Evolutionary conservation across 257 asterid genomes (phyloP).

Genomic region (Voacanga thouarsii): DNA sequence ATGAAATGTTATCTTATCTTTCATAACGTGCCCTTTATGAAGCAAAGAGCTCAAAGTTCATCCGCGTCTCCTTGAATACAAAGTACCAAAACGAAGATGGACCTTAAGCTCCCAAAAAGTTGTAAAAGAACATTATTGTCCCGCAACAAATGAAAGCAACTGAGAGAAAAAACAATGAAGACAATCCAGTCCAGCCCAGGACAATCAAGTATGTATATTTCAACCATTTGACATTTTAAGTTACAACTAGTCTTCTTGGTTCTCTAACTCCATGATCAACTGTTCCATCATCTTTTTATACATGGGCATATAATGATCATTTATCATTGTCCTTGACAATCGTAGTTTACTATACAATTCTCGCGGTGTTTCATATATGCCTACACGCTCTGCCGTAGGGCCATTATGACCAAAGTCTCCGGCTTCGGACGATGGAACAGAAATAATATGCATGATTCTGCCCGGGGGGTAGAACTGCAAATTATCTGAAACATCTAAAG

Average conservation of each 20-base stretch:
- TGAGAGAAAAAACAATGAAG: background rate
- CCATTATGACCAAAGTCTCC: constrained; percentile 31
- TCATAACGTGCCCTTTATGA: no score
- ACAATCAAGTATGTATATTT: constrained; percentile 13
- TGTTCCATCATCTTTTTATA: constrained; percentile 88
- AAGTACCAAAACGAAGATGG: no score
- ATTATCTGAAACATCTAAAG: constrained; percentile 61
- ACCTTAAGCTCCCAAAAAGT: no score
- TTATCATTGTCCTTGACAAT: constrained; percentile 76
- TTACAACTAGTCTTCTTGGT: constrained; percentile 45
- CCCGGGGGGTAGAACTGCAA: constrained; percentile 84
- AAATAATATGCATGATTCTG: constrained; percentile 69
- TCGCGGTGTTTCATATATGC: constrained; percentile 67
- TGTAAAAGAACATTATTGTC: no score
- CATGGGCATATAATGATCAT: constrained; percentile 95
- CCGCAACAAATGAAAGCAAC: background rate
- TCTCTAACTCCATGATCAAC: constrained; percentile 68
- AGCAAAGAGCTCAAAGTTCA: no score
- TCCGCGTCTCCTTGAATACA: no score
- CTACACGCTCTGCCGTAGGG: constrained; percentile 46
- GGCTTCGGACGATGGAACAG: constrained; percentile 39
- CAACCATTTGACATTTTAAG: background rate
- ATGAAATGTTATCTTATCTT: no score
- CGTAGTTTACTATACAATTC: constrained; percentile 81
- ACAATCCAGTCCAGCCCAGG: background rate